A percentile compares a stretch with the other conserved stretches of the same genome.
phyloP scores from a whole-genome alignment of 1,139 yeast species.

The Suhomyces taliae region DNA sequence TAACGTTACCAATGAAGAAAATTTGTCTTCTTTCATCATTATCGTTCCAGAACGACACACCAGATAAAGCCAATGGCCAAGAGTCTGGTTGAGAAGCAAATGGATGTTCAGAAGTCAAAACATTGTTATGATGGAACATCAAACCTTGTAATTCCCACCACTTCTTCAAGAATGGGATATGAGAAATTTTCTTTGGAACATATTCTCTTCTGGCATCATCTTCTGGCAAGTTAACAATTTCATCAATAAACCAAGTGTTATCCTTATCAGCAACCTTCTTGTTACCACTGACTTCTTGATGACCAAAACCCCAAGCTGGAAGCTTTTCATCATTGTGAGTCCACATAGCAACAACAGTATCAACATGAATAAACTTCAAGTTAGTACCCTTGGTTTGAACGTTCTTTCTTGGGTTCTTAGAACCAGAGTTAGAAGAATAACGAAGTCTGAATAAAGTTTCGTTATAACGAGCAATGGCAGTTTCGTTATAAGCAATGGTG shows the following conservation, averaged over 20 bases:
- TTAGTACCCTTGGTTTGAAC: constrained; percentile 71
- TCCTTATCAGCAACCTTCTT: constrained; percentile 68
- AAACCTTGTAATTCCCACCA: constrained; percentile 85
- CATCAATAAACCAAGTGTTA: constrained; percentile 76
- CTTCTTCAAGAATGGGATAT: constrained; percentile 73
- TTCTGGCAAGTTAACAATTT: constrained; percentile 57
- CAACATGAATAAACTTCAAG: constrained; percentile 74
- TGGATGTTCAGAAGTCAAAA: constrained; percentile 86
- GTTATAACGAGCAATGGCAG: constrained; percentile 55
- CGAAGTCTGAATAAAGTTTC: constrained; percentile 81
- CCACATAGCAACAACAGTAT: constrained; percentile 94
- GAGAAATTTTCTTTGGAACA: constrained; percentile 56
- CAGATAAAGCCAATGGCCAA: constrained; percentile 92
- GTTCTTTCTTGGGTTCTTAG: constrained; percentile 46
- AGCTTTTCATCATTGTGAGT: constrained; percentile 77
- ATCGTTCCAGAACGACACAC: constrained; percentile 96
- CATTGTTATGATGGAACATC: constrained; percentile 93
- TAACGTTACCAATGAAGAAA: constrained; percentile 82
- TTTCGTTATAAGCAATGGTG: constrained; percentile 56
- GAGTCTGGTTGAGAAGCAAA: constrained; percentile 90
- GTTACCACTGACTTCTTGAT: constrained; percentile 94
- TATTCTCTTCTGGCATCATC: constrained; percentile 61
- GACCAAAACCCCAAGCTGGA: constrained; percentile 94
- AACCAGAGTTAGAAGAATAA: constrained; percentile 47
- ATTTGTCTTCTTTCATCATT: constrained; percentile 66